Conservation (phyloP, 306 rosid genomes). For the Quercus parvula region DNA sequence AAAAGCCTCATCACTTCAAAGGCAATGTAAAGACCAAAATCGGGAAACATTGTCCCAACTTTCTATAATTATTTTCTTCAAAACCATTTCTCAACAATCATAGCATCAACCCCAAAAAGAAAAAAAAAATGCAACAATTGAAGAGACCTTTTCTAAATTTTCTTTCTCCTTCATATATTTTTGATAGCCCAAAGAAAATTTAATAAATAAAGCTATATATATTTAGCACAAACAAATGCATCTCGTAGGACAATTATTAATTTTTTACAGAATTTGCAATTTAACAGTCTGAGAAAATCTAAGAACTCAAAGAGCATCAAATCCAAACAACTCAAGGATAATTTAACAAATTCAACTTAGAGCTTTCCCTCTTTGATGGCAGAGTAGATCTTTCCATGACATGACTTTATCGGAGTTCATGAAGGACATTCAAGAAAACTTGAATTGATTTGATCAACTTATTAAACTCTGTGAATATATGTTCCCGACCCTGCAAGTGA, state of each 20-base stretch:
- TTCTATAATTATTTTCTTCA: not conserved
- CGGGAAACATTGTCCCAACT: not conserved
- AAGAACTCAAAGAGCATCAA: not conserved
- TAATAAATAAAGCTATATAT: not conserved
- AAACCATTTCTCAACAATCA: not conserved
- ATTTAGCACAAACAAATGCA: not conserved
- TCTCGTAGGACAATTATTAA: not conserved
- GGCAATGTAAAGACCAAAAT: not conserved
- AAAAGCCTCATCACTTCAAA: not conserved
- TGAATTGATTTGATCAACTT: slow-evolving; percentile 75
- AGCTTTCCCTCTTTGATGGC: slow-evolving; percentile 39
- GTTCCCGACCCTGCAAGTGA: slow-evolving; percentile 71
- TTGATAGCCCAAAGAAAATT: not conserved
- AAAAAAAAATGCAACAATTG: not conserved
- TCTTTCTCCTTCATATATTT: not conserved
- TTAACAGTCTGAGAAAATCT: not conserved
- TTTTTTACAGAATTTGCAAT: not conserved
- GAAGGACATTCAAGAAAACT: slow-evolving; percentile 69
- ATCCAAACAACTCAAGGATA: slow-evolving; percentile 5
- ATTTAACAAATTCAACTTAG: slow-evolving; percentile 49
- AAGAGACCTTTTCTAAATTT: not conserved
- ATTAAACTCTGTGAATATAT: slow-evolving; percentile 67
- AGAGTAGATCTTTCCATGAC: slow-evolving; percentile 52
- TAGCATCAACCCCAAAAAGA: not conserved
- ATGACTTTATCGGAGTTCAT: slow-evolving; percentile 76